These are phyloP conservation scores for Leonotis leonurus DNA, from an alignment of 257 asterid genomes.

Conservation along the genomic window DNA sequence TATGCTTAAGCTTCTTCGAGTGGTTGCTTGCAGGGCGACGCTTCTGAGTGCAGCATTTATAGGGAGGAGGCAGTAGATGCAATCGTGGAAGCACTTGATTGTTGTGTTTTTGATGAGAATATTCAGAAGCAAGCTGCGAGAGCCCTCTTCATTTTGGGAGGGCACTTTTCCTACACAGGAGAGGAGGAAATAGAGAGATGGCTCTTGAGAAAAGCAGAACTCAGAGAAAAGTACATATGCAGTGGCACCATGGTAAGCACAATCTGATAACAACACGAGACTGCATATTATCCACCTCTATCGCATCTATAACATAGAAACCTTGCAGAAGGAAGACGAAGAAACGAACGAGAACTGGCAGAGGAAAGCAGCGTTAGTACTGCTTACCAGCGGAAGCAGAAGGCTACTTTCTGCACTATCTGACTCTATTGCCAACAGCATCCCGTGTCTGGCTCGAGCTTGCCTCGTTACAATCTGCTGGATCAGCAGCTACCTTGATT, in stretches of 20 bases:
- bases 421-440: constrained; percentile 50
- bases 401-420: constrained; percentile 51
- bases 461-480: constrained; percentile 66
- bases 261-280: background rate
- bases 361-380: constrained; percentile 39
- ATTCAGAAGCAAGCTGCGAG: constrained; percentile 51
- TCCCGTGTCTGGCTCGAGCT: constrained; percentile 69
- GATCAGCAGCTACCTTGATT: constrained; percentile 45
- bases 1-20: background rate
- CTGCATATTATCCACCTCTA: background rate
- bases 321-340: constrained; percentile 46
- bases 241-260: constrained; percentile 32
- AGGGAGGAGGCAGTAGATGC: constrained; percentile 74
- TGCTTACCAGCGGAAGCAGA: constrained; percentile 37
- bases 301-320: background rate
- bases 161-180: constrained; percentile 71
- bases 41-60: constrained; percentile 44
- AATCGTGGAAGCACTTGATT: constrained; percentile 43
- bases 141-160: constrained; percentile 60
- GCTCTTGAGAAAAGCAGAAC: constrained; percentile 58
- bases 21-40: constrained; percentile 57
- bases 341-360: constrained; percentile 43
- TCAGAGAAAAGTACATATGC: constrained; percentile 12
- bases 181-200: constrained; percentile 49
- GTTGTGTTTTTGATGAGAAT: constrained; percentile 41